A percentile compares a stretch with the other conserved stretches of the same genome.
Conservation (phyloP, 176 grass and related monocot species). For the Cocos nucifera region DNA sequence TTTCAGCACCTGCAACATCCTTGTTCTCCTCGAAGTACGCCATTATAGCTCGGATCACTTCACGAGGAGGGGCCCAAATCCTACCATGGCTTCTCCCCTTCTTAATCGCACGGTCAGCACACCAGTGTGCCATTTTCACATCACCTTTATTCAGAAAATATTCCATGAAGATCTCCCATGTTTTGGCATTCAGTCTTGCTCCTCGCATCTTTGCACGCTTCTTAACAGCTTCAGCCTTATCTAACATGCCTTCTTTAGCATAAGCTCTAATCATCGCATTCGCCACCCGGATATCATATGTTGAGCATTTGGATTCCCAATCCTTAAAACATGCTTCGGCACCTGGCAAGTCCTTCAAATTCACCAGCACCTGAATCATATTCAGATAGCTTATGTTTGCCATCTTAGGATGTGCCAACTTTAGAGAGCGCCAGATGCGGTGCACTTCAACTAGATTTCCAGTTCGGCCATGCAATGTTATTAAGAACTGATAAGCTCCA, state of each 20-base stretch:
- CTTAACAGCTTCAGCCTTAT: constrained; percentile 62
- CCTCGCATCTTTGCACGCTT: constrained; percentile 62
- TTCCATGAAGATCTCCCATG: constrained; percentile 90
- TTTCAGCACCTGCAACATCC: constrained; percentile 58
- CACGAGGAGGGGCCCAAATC: constrained; percentile 41
- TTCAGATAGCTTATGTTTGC: constrained; percentile 93
- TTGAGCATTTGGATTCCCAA: constrained; percentile 55
- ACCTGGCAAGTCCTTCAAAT: constrained; percentile 83
- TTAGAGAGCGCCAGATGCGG: constrained; percentile 76
- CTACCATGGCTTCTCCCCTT: constrained; percentile 67
- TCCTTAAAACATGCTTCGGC: constrained; percentile 85
- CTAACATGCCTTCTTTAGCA: constrained; percentile 63
- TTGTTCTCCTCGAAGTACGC: constrained; percentile 51
- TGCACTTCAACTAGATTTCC: constrained; percentile 85
- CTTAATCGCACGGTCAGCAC: constrained; percentile 71
- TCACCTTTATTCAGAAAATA: constrained; percentile 59
- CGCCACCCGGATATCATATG: constrained; percentile 75
- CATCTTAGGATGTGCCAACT: constrained; percentile 43
- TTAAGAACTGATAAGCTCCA: constrained; percentile 84
- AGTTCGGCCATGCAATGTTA: constrained; percentile 68
- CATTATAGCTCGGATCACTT: constrained; percentile 43
- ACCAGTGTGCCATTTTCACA: constrained; percentile 76
- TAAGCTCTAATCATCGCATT: constrained; percentile 96
- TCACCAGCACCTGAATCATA: constrained; percentile 80
- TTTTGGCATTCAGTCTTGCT: constrained; percentile 75